A percentile compares a stretch with the other conserved stretches of the same genome.
These are phyloP conservation scores for Quaeritorhiza haematococci DNA, from an alignment of 371 early-diverging fungal genomes.

Conservation along the genomic window DNA sequence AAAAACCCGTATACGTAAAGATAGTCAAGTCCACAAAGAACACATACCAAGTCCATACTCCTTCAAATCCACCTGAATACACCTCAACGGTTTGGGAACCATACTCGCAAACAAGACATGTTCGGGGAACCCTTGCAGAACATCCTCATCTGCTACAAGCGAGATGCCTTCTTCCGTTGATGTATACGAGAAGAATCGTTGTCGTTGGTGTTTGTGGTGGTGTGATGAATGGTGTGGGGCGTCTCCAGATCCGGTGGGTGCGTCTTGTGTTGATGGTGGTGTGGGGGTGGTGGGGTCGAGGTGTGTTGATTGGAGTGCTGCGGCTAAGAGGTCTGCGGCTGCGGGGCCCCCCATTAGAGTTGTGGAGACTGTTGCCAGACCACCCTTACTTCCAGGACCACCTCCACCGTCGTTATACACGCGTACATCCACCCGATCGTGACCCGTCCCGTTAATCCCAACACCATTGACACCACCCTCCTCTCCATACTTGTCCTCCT, in stretches of 20 bases:
- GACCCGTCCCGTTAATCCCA: no score
- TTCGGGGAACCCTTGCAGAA: conserved; percentile 56
- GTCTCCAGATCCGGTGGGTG: no score
- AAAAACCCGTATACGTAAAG: not conserved
- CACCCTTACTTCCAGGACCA: no score
- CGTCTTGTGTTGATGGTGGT: no score
- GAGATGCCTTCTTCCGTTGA: conserved; percentile 68
- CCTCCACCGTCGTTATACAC: no score
- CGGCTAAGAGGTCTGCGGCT: no score
- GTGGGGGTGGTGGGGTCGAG: no score
- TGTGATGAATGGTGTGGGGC: not conserved
- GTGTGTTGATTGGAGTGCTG: no score
- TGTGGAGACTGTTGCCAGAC: no score
- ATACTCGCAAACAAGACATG: conserved; percentile 55
- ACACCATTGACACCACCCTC: not conserved
- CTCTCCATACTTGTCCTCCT: not conserved
- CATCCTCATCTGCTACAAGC: conserved; percentile 57
- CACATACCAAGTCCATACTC: conserved; percentile 46
- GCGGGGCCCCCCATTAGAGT: no score
- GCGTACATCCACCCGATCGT: no score
- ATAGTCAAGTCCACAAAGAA: not conserved
- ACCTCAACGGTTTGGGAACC: conserved; percentile 51
- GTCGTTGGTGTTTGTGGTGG: no score
- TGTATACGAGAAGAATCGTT: conserved; percentile 66
- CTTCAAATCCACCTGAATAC: conserved; percentile 67